A percentile compares a stretch with the other conserved stretches of the same genome.
These are phyloP conservation scores for Hygrocybe coccinea DNA, from an alignment of 768 basidiomycete genomes.

Conservation along the genomic window DNA sequence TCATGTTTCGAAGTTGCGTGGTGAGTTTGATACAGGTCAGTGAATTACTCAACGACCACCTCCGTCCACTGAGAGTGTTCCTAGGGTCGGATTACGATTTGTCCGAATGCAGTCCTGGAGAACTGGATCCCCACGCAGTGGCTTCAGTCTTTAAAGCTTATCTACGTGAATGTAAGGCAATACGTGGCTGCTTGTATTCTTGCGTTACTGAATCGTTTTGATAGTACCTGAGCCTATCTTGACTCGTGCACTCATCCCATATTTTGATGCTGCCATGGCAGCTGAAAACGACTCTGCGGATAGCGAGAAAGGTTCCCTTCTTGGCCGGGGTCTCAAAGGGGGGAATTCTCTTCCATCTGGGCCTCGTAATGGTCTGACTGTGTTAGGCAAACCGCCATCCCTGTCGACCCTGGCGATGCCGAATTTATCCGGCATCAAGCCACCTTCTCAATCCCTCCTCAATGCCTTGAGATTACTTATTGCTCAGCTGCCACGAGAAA, in stretches of 20 bases:
- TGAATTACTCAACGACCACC: slow-evolving; percentile 1
- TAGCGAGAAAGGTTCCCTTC: not conserved
- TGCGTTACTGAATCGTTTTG: not conserved
- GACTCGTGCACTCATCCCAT: slow-evolving; percentile 62
- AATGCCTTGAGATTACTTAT: slow-evolving; percentile 60
- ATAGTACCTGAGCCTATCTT: slow-evolving; percentile 84
- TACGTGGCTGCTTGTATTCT: not conserved
- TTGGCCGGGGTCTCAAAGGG: slow-evolving; percentile 17
- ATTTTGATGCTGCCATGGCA: slow-evolving; percentile 73
- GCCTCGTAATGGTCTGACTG: slow-evolving; percentile 36
- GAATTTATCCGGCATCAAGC: slow-evolving; percentile 53
- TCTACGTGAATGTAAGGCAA: slow-evolving; percentile 78
- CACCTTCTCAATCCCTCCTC: slow-evolving; percentile 56
- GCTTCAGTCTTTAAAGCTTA: slow-evolving; percentile 90
- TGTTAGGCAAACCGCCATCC: too few relatives aligned
- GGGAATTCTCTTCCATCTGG: slow-evolving; percentile 31
- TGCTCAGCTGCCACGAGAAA: slow-evolving; percentile 66
- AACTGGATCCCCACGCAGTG: slow-evolving; percentile 92
- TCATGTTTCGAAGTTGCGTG: slow-evolving; percentile 68
- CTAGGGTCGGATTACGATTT: slow-evolving; percentile 85
- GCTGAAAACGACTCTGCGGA: slow-evolving; percentile 43
- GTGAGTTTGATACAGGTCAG: slow-evolving; percentile 77
- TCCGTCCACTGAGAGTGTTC: slow-evolving; percentile 4
- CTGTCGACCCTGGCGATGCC: slow-evolving; percentile 76
- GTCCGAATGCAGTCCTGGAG: slow-evolving; percentile 68